Percentiles rank a stretch among this genome's conserved stretches.
phyloP scores from a whole-genome alignment of 192 early-diverging fungal genomes.

The Endogone sp. region DNA sequence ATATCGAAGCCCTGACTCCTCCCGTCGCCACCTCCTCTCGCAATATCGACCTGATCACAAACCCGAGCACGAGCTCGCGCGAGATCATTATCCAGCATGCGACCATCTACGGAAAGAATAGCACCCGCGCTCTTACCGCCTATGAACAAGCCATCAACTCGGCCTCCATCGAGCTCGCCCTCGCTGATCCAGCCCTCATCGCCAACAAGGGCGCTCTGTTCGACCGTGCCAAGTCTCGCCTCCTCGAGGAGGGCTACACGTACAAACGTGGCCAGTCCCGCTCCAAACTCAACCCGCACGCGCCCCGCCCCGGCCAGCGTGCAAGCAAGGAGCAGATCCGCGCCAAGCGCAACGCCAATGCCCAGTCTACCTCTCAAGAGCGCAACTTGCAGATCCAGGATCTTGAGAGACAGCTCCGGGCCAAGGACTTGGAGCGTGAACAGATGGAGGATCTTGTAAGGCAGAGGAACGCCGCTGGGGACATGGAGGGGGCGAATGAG shows the following conservation, averaged over 20 bases:
- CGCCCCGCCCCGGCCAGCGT: conserved; percentile 24
- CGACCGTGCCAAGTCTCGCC: conserved; percentile 43
- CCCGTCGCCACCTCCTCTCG: conserved; percentile 4
- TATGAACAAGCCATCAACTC: conserved; percentile 52
- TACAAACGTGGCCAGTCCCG: conserved; percentile 55
- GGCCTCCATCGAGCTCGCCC: conserved; percentile 41
- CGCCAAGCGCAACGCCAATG: conserved; percentile 38
- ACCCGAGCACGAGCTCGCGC: conserved; percentile 15
- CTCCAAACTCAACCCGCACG: conserved; percentile 47
- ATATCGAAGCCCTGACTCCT: conserved; percentile 6
- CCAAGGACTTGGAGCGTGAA: conserved; percentile 26
- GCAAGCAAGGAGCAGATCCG: conserved; percentile 21
- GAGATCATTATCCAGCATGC: conserved; percentile 48
- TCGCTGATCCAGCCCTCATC: conserved; percentile 38
- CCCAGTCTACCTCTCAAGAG: conserved; percentile 24
- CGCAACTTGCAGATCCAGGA: conserved; percentile 31
- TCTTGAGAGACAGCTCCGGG: conserved; percentile 28
- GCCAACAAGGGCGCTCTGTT: conserved; percentile 42
- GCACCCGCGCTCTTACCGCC: conserved; percentile 38
- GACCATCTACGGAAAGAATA: conserved; percentile 52
- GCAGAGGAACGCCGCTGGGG: conserved; percentile 13
- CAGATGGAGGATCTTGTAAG: conserved; percentile 19
- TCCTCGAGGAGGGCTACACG: conserved; percentile 43
- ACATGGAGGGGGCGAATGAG: conserved; percentile 17
- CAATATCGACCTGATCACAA: conserved; percentile 9